These are phyloP conservation scores for Sarcodon aspratus DNA, from an alignment of 768 basidiomycete genomes.

Conservation along the genomic window DNA sequence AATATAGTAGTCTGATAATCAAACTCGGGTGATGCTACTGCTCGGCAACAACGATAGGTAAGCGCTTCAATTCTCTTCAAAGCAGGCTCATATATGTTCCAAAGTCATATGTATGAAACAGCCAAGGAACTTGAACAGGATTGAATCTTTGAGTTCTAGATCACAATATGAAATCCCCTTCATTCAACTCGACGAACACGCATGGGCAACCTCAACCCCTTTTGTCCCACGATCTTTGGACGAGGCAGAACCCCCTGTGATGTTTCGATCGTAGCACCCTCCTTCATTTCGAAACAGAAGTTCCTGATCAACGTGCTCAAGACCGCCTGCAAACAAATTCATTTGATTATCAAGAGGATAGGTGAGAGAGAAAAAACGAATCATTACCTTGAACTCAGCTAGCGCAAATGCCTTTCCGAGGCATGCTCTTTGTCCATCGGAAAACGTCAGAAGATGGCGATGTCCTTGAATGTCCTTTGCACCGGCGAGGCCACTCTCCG, in stretches of 20 bases:
- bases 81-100: too few species aligned
- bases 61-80: too few species aligned
- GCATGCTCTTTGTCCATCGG: slow-evolving; percentile 34
- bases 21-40: too few species aligned
- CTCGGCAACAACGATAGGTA: too few species aligned
- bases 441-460: slow-evolving; percentile 30
- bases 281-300: slow-evolving; percentile 27
- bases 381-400: slow-evolving; percentile 26
- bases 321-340: slow-evolving; percentile 20
- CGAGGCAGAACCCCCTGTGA: slow-evolving; percentile 11
- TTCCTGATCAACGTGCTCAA: slow-evolving; percentile 29
- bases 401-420: slow-evolving; percentile 32
- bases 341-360: too few species aligned
- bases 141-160: too few species aligned
- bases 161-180: not conserved
- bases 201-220: slow-evolving; percentile 14
- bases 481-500: slow-evolving; percentile 14
- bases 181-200: slow-evolving; percentile 12
- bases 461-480: slow-evolving; percentile 25
- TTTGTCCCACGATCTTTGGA: slow-evolving; percentile 11
- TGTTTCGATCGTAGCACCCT: slow-evolving; percentile 18
- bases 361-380: too few species aligned
- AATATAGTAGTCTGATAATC: too few species aligned
- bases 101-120: too few species aligned
- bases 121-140: too few species aligned